Conservation (phyloP, 208 protist species). For the Trypanosoma mega region DNA sequence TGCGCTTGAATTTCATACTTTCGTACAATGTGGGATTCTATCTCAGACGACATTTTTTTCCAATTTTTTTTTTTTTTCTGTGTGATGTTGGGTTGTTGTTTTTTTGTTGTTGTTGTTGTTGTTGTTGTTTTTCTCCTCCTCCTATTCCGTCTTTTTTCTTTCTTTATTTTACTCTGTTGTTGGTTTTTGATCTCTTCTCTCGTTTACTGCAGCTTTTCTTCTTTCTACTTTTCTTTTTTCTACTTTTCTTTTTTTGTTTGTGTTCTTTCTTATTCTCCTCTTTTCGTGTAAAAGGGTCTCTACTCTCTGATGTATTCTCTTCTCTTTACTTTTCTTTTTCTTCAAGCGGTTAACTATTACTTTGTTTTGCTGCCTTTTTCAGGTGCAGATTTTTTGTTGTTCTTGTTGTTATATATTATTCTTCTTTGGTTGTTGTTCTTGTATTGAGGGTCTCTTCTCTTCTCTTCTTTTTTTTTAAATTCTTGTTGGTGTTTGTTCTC, state of each 20-base stretch:
- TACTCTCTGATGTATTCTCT: neutral
- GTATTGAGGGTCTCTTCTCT: too few relatives aligned
- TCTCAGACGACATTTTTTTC: constrained; percentile 80
- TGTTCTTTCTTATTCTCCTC: constrained; percentile 12
- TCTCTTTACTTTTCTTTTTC: neutral
- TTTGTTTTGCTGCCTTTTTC: too few relatives aligned
- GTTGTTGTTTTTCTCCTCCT: constrained; percentile 1
- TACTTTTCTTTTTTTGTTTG: constrained; percentile 10
- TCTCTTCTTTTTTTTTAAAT: neutral
- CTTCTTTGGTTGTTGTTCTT: too few relatives aligned
- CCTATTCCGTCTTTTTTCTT: constrained; percentile 4
- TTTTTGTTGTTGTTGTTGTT: constrained; percentile 4
- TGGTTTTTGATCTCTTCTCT: neutral
- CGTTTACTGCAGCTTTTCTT: neutral
- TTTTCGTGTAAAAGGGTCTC: constrained; percentile 4
- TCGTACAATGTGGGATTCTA: constrained; percentile 91
- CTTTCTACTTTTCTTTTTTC: constrained; percentile 1
- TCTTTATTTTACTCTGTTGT: constrained; percentile 1
- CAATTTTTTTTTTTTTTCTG: constrained; percentile 9
- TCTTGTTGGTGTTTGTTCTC: neutral
- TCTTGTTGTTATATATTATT: too few relatives aligned
- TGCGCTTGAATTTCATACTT: constrained; percentile 95
- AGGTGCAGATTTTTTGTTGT: too few relatives aligned
- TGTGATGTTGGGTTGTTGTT: neutral
- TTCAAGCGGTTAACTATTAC: neutral